Conservation (phyloP, 306 rosid genomes). For the Psophocarpus tetragonolobus region DNA sequence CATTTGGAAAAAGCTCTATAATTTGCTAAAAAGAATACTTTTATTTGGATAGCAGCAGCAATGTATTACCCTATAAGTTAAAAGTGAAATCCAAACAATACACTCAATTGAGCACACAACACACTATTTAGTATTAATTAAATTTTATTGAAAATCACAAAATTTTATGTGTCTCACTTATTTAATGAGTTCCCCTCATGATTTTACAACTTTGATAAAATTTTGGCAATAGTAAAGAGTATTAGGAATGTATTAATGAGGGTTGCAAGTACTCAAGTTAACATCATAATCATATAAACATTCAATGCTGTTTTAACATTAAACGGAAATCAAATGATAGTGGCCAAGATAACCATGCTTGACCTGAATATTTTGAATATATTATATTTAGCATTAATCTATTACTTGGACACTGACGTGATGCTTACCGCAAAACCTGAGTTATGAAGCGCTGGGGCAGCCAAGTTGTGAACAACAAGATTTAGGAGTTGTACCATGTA, state of each 20-base stretch:
- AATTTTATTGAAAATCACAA: background rate
- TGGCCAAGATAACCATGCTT: background rate
- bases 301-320: background rate
- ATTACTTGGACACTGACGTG: constrained; percentile 13
- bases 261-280: background rate
- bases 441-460: constrained; percentile 96
- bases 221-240: background rate
- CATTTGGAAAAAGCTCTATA: background rate
- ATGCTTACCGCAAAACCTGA: constrained; percentile 95
- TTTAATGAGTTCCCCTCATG: background rate
- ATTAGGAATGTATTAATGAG: background rate
- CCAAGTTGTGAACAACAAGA: constrained; percentile 83
- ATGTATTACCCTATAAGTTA: background rate
- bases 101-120: background rate
- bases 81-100: background rate
- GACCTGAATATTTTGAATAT: constrained; percentile 20
- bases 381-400: constrained; percentile 16
- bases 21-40: constrained; percentile 1
- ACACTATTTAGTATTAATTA: background rate
- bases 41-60: background rate
- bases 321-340: constrained; percentile 6
- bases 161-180: background rate
- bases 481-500: constrained; percentile 95
- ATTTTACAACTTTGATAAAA: background rate
- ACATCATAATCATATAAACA: background rate